A percentile compares a stretch with the other conserved stretches of the same genome.
These are phyloP conservation scores for Aegilops umbellulata DNA, from an alignment of 176 grass and related monocot species.

Conservation along the genomic window DNA sequence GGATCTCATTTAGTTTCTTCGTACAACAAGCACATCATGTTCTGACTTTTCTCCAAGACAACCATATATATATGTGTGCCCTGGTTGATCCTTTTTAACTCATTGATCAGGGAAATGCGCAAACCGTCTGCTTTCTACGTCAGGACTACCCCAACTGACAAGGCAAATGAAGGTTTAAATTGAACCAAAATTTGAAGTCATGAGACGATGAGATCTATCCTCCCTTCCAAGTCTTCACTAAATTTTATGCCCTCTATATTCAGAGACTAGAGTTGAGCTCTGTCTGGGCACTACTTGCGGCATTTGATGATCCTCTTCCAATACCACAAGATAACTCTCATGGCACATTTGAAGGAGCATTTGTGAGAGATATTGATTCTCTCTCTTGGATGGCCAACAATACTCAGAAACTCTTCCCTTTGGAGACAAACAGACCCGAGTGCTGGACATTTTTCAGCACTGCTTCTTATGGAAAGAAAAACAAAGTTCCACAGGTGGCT, in stretches of 20 bases:
- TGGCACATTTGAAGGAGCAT: slow-evolving; percentile 76
- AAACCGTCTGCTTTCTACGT: slow-evolving; percentile 79
- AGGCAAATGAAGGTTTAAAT: slow-evolving; percentile 91
- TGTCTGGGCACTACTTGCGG: slow-evolving; percentile 88
- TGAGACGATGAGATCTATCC: background rate
- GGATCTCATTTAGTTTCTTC: background rate
- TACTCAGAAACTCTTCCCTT: slow-evolving; percentile 67
- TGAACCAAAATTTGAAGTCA: slow-evolving; percentile 2
- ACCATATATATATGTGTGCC: background rate
- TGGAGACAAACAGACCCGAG: slow-evolving; percentile 41
- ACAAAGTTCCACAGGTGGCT: slow-evolving; percentile 94
- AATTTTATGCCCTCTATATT: slow-evolving; percentile 16
- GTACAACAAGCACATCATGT: background rate
- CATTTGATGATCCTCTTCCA: slow-evolving; percentile 83
- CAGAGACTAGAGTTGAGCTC: slow-evolving; percentile 89
- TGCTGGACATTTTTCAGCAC: slow-evolving; percentile 99
- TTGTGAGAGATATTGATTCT: slow-evolving; percentile 79
- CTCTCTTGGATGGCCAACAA: slow-evolving; percentile 98
- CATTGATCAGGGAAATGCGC: slow-evolving; percentile 82
- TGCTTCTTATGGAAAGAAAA: slow-evolving; percentile 67
- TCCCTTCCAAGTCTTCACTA: slow-evolving; percentile 17
- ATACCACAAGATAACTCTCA: slow-evolving; percentile 34
- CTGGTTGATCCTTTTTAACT: slow-evolving; percentile 24
- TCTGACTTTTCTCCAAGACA: background rate
- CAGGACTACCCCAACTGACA: slow-evolving; percentile 76